Evolutionary conservation across 495 filamentous ascomycete genomes (phyloP).

Genomic region (Penicillium canescens): DNA sequence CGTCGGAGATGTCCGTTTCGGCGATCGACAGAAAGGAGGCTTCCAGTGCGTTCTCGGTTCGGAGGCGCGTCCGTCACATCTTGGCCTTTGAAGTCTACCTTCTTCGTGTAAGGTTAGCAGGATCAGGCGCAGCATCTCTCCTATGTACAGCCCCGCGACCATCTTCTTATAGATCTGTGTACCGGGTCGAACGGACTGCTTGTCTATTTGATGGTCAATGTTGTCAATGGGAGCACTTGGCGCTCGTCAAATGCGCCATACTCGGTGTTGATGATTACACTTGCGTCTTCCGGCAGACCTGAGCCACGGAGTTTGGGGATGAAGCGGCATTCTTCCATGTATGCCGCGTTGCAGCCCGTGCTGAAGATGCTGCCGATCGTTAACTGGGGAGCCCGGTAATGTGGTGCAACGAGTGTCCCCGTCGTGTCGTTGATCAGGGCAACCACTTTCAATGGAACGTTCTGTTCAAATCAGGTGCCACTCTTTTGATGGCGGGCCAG

Average conservation of each 20-base stretch:
- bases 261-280: constrained; percentile 96
- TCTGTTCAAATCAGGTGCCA: constrained; percentile 39
- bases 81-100: constrained; percentile 30
- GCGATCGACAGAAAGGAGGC: constrained; percentile 77
- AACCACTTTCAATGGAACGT: constrained; percentile 79
- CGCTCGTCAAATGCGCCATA: constrained; percentile 95
- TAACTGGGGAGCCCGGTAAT: constrained; percentile 80
- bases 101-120: constrained; percentile 37
- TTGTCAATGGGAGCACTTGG: constrained; percentile 64
- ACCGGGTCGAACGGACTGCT: constrained; percentile 39
- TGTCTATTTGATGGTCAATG: constrained; percentile 39
- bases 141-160: constrained; percentile 48
- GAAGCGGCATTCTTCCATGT: constrained; percentile 82
- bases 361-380: constrained; percentile 95
- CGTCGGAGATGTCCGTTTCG: constrained; percentile 68
- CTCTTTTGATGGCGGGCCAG: not conserved
- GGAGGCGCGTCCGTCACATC: constrained; percentile 60
- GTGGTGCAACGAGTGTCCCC: constrained; percentile 88
- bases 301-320: constrained; percentile 84
- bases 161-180: constrained; percentile 53
- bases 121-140: constrained; percentile 46
- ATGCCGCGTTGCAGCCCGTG: constrained; percentile 94
- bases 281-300: constrained; percentile 75
- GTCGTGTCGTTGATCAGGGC: constrained; percentile 96
- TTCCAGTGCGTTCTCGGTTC: constrained; percentile 73